Percentiles rank a stretch among this genome's conserved stretches.
Evolutionary conservation across 23 red algal genomes (phyloP).

Genomic region (Gracilaria caudata): DNA sequence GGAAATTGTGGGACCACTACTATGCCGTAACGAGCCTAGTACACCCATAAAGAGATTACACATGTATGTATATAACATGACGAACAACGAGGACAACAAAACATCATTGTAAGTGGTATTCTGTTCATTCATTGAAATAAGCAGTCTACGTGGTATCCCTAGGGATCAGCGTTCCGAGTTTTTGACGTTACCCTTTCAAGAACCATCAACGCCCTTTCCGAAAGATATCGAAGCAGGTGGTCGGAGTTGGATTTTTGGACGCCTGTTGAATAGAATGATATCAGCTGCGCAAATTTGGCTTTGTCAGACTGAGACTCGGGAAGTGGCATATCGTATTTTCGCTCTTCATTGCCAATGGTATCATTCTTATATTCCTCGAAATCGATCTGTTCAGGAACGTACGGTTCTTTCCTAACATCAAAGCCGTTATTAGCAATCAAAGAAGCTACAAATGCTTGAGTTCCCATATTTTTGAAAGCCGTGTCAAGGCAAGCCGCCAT

Average conservation of each 20-base stretch:
- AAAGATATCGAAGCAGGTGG: conserved; percentile 15
- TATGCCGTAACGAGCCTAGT: no score
- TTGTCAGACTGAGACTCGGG: conserved; percentile 28
- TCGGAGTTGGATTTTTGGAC: conserved; percentile 12
- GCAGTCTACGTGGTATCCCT: neutral
- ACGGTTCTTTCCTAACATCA: conserved; percentile 27
- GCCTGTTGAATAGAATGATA: neutral
- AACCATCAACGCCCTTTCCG: neutral
- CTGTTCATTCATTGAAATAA: neutral
- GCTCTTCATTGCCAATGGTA: neutral
- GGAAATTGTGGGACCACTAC: no score
- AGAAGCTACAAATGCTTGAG: conserved; percentile 39
- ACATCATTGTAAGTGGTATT: neutral
- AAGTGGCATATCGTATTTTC: conserved; percentile 24
- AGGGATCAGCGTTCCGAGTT: neutral
- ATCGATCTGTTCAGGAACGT: conserved; percentile 22
- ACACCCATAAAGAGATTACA: no score
- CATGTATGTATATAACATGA: neutral
- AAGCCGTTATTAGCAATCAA: conserved; percentile 19
- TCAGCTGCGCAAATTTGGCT: conserved; percentile 1
- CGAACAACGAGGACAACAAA: no score
- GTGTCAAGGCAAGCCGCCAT: conserved; percentile 54
- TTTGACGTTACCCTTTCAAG: neutral
- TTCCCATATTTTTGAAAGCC: conserved; percentile 42
- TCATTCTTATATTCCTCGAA: conserved; percentile 49